A percentile compares a stretch with the other conserved stretches of the same genome.
These are phyloP conservation scores for Lolium multiflorum DNA, from an alignment of 176 grass and related monocot species.

Conservation along the genomic window DNA sequence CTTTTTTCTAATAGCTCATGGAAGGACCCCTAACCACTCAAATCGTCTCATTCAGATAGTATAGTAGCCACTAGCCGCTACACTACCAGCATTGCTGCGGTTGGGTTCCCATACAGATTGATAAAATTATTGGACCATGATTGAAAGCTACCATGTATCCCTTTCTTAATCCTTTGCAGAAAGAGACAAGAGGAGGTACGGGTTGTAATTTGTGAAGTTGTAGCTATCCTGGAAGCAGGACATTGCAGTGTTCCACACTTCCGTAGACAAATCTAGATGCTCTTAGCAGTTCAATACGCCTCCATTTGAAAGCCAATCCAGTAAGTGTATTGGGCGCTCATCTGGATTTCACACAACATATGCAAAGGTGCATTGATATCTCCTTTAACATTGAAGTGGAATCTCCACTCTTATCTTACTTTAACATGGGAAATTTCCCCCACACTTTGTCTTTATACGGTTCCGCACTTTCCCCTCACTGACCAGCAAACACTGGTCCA, in stretches of 20 bases:
- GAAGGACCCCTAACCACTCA: background rate
- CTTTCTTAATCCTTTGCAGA: slow-evolving; percentile 41
- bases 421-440: slow-evolving; percentile 28
- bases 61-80: slow-evolving; percentile 33
- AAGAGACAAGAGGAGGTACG: slow-evolving; percentile 31
- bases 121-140: slow-evolving; percentile 47
- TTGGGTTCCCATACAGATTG: slow-evolving; percentile 38
- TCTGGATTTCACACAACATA: slow-evolving; percentile 16
- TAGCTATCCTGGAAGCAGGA: slow-evolving; percentile 26
- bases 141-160: slow-evolving; percentile 29
- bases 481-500: slow-evolving; percentile 4
- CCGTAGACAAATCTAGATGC: slow-evolving; percentile 26
- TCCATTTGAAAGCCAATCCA: slow-evolving; percentile 4
- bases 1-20: slow-evolving; percentile 10
- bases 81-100: slow-evolving; percentile 41
- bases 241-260: slow-evolving; percentile 21
- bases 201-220: slow-evolving; percentile 1
- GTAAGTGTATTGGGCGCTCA: background rate
- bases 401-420: slow-evolving; percentile 25
- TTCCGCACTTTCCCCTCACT: background rate
- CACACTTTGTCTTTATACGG: background rate
- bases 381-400: slow-evolving; percentile 28
- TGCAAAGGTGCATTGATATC: background rate
- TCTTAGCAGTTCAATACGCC: slow-evolving; percentile 32
- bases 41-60: slow-evolving; percentile 28